Conservation (phyloP, 2,329 filamentous ascomycete species). For the Teratosphaeria destructans region DNA sequence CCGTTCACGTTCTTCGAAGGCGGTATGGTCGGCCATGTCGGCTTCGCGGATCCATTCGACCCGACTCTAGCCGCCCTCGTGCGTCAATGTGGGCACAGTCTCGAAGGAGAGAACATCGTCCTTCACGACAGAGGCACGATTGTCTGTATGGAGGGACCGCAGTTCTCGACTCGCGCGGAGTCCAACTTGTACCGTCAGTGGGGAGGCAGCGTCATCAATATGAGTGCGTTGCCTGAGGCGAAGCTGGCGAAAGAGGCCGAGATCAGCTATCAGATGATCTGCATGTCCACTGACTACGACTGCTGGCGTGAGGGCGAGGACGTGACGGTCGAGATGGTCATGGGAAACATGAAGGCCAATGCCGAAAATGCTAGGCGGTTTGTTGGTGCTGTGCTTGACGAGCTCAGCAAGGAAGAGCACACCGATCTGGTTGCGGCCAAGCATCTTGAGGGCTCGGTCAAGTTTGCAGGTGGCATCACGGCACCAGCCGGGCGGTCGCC, state of each 20-base stretch:
- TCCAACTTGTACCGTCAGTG: constrained; percentile 89
- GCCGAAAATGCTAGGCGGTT: constrained; percentile 75
- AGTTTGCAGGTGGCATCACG: constrained; percentile 74
- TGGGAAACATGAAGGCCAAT: constrained; percentile 93
- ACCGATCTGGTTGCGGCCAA: constrained; percentile 64
- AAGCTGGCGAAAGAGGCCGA: constrained; percentile 95
- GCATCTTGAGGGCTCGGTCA: constrained; percentile 66
- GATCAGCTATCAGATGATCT: constrained; percentile 95
- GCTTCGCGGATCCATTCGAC: constrained; percentile 95
- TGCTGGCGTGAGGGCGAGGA: constrained; percentile 79
- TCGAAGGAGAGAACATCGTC: constrained; percentile 74
- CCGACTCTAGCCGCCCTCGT: constrained; percentile 65
- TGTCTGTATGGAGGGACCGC: constrained; percentile 97
- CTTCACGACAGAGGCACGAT: constrained; percentile 77
- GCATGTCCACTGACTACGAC: constrained; percentile 99
- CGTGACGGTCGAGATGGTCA: constrained; percentile 93
- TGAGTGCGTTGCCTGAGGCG: constrained; percentile 89
- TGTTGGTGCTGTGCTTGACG: constrained; percentile 77
- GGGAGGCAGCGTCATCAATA: constrained; percentile 95
- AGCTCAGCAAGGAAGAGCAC: constrained; percentile 69
- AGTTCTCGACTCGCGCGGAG: constrained; percentile 94
- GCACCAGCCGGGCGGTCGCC: constrained; percentile 61
- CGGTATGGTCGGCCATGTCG: constrained; percentile 80
- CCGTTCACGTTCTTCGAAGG: constrained; percentile 94
- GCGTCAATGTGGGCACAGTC: constrained; percentile 60